A percentile compares a stretch with the other conserved stretches of the same genome.
Conservation (phyloP, 1,284 basidiomycete species). For the Rhizoctonia solani region DNA sequence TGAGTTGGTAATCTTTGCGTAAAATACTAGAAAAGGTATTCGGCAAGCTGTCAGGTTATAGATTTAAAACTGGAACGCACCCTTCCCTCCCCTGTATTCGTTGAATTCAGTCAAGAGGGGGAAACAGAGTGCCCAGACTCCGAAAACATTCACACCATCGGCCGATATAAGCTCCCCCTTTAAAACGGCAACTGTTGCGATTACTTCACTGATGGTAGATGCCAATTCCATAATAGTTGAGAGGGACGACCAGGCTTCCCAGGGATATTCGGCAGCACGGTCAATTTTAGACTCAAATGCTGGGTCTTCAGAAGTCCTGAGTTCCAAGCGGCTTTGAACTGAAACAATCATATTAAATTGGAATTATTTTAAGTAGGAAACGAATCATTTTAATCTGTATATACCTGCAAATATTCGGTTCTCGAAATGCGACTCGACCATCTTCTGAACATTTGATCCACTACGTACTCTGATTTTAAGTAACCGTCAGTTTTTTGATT, state of each 20-base stretch:
- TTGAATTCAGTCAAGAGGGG: conserved; percentile 11
- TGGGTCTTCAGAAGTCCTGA: conserved; percentile 18
- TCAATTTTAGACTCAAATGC: conserved; percentile 22
- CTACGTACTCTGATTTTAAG: neutral
- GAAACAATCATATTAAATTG: neutral
- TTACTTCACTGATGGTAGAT: no score
- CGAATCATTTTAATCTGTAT: neutral
- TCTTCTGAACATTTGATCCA: conserved; percentile 11
- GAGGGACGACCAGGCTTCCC: neutral
- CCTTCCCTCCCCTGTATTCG: neutral
- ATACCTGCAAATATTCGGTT: conserved; percentile 16
- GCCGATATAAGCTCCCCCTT: no score
- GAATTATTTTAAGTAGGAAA: neutral
- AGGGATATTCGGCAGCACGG: neutral
- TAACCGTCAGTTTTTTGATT: neutral
- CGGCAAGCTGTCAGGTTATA: neutral
- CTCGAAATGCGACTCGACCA: conserved; percentile 28
- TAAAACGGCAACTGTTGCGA: no score
- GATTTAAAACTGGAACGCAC: neutral
- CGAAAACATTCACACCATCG: no score
- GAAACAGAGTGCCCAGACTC: no score
- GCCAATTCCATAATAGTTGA: neutral
- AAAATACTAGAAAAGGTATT: conserved; percentile 1
- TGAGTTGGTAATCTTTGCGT: conserved; percentile 28
- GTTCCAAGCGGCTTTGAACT: conserved; percentile 30